Evolutionary conservation across 176 grass and related monocot species (phyloP).

Genomic region (Zea luxurians): DNA sequence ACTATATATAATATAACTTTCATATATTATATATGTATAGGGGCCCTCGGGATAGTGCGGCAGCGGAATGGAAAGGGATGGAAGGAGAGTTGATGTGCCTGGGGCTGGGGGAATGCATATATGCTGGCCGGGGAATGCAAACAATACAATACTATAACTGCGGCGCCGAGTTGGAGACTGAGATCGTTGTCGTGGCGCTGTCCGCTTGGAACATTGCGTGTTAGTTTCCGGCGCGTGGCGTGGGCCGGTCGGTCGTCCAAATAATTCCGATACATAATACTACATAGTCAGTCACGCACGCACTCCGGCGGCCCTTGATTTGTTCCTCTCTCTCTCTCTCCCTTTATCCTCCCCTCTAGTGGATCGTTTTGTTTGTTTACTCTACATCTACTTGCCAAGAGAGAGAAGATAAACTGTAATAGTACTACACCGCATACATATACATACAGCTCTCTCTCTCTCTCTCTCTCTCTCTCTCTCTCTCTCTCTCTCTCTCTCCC

Average conservation of each 20-base stretch:
- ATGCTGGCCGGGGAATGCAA: no score
- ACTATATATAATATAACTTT: no score
- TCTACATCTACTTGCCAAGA: neutral
- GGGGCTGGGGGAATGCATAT: no score
- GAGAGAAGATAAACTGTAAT: neutral
- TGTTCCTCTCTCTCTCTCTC: no score
- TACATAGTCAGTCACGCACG: no score
- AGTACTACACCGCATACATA: neutral
- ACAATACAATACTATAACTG: neutral
- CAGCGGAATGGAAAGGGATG: conserved; percentile 20
- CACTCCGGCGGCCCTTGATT: no score
- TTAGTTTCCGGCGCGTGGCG: neutral
- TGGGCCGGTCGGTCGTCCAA: neutral
- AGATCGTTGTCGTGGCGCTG: conserved; percentile 37
- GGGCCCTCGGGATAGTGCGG: neutral
- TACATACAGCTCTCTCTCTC: no score
- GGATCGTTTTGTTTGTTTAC: no score
- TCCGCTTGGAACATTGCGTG: conserved; percentile 24
- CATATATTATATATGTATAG: neutral
- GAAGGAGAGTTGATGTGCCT: neutral
- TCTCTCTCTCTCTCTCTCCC: no score
- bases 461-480: no score
- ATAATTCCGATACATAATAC: no score
- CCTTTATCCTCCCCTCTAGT: no score
- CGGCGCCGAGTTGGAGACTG: conserved; percentile 16